Evolutionary conservation across 495 filamentous ascomycete genomes (phyloP).

Genomic region (Neurospora sp.): DNA sequence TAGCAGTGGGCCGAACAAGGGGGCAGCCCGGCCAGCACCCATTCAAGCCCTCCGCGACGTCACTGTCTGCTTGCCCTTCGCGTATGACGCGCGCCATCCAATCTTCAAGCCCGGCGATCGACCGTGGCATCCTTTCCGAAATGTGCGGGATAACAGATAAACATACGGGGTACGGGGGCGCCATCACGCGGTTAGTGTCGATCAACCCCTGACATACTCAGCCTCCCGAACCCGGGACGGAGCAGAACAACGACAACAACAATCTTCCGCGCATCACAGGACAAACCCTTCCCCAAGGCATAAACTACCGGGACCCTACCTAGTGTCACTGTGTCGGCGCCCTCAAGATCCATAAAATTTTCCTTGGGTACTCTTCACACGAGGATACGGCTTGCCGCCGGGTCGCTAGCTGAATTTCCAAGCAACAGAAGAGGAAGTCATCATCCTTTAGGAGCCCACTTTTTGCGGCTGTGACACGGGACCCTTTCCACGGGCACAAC

Average conservation of each 20-base stretch:
- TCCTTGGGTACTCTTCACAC: background rate
- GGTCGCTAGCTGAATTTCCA: background rate
- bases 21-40: background rate
- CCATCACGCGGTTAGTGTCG: background rate
- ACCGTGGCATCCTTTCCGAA: background rate
- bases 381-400: background rate
- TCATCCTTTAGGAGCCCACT: conserved; percentile 1
- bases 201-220: background rate
- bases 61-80: background rate
- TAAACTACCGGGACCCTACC: background rate
- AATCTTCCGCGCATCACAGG: background rate
- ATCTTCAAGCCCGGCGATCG: background rate
- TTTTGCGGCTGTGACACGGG: conserved; percentile 13
- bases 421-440: background rate
- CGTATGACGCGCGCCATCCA: background rate
- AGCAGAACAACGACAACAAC: background rate
- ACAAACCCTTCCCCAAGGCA: background rate
- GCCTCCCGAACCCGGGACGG: background rate
- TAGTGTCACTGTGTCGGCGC: background rate
- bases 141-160: background rate
- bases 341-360: background rate
- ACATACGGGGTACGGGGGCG: background rate
- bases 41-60: background rate
- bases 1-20: background rate
- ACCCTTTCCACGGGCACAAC: no score